These are phyloP conservation scores for Solanum tacnaense DNA, from an alignment of 257 asterid genomes.

Conservation along the genomic window DNA sequence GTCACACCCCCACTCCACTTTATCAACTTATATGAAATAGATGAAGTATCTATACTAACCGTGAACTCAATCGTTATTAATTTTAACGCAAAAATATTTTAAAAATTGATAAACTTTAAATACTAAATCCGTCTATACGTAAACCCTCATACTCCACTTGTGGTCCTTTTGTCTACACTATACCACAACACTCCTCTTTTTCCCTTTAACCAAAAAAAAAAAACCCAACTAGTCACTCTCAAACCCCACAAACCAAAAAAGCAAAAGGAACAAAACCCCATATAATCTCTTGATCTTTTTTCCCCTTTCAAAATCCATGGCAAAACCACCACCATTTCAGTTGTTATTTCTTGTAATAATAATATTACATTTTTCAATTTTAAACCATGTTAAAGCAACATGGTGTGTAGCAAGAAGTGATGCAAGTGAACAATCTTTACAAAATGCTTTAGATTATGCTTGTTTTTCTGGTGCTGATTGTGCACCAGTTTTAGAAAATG, in stretches of 20 bases:
- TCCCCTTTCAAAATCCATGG: neutral
- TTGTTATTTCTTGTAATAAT: neutral
- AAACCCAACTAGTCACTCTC: neutral
- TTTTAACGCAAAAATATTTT: too few species aligned
- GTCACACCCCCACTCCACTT: too few species aligned
- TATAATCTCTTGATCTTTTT: neutral
- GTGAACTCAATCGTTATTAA: neutral
- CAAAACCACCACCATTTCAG: constrained; percentile 5
- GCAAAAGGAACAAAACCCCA: neutral
- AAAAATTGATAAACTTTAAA: neutral
- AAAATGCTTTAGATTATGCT: constrained; percentile 63
- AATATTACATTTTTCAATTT: neutral
- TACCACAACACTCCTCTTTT: neutral
- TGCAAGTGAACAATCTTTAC: constrained; percentile 51
- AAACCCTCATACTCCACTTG: neutral
- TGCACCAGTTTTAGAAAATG: constrained; percentile 45
- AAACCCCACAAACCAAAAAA: neutral
- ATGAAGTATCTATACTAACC: too few species aligned
- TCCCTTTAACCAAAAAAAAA: neutral
- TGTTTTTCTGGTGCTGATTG: constrained; percentile 82
- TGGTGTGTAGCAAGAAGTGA: constrained; percentile 93
- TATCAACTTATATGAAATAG: too few species aligned
- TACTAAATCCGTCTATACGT: rapidly evolving
- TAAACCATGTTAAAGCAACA: constrained; percentile 2
- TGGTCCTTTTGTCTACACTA: neutral